Base-by-base conservation (phyloP, 2,329 filamentous ascomycete genomes). In the Chaetomium sp. region DNA sequence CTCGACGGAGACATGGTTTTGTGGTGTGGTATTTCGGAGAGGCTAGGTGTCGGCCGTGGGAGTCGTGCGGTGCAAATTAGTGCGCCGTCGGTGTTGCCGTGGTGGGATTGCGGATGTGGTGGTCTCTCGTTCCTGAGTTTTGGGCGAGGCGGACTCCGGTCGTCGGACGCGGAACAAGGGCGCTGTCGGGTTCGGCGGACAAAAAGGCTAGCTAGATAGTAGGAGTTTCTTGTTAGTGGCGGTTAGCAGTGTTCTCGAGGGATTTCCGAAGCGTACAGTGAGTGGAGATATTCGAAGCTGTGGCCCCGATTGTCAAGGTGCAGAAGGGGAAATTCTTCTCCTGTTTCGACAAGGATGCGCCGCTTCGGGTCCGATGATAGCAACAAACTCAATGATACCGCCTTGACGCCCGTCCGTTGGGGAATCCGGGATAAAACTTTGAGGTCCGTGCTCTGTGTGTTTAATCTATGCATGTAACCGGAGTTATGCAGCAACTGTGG, bases 1-100 rank as follows among this genome's bases (percentile, higher is more conserved):
- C 75, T 69, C 50, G 67, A 67, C 35, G 71, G 69, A 58, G 70
- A 58, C 71, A 72, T 73, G 23, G 65, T 50, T 51, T 50, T 62
- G 33, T 47, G 45, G n/a, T 47, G n/a, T 47, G 16, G n/a, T 51
- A 4, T 6, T 42, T 42, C 42, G 27, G 33, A 23, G 38, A 35
- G n/a, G n/a, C 27, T 50, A 47, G 35, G 13, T 10, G 23, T 6
- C 4, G n/a, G 27, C 6, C n/a, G n/a, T n/a, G 19, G 19, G 25
- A 12, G 42, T 42, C 8, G 54, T 21, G 27, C 23, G 38, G 21
- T 45, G 47, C 19, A 31, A 16, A 21, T 21, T 4, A 29, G n/a
- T n/a, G 57, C 27, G 42, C 29, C 23, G 31, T 12, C 35, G 56
- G 51, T 54, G 25, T 33, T 42, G 56, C n/a, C 21, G 12, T 23